Evolutionary conservation across 169 alveolate genomes (phyloP).

Genomic region (Plasmodium reichenowi): DNA sequence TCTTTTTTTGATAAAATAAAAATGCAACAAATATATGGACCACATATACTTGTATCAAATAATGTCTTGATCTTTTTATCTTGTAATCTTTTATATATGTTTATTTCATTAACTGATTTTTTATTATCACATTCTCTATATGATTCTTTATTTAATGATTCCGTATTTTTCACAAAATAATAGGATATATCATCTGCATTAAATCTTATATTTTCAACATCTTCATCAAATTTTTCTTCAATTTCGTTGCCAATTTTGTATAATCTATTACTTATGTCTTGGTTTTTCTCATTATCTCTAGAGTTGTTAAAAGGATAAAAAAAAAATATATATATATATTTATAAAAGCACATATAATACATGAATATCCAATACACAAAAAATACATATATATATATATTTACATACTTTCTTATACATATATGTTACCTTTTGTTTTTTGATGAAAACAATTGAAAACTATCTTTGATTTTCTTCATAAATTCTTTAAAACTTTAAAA

Average conservation of each 20-base stretch:
- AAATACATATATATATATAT: background rate
- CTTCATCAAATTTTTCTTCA: conserved; percentile 62
- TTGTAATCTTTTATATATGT: background rate
- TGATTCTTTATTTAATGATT: conserved; percentile 12
- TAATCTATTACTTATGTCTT: background rate
- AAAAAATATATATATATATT: conserved; percentile 14
- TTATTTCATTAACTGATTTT: conserved; percentile 1
- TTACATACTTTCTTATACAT: background rate
- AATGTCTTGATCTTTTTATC: conserved; percentile 21
- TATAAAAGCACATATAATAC: background rate
- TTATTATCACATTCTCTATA: background rate
- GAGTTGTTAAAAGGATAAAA: conserved; percentile 10
- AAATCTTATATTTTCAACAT: conserved; percentile 66
- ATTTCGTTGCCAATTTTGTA: conserved; percentile 53
- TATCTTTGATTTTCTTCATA: conserved; percentile 66
- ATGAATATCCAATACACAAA: no score
- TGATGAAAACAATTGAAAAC: conserved; percentile 52
- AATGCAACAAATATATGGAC: conserved; percentile 55
- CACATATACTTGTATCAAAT: conserved; percentile 45
- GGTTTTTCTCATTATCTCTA: conserved; percentile 11
- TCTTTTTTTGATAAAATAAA: conserved; percentile 43
- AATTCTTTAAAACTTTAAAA: conserved; percentile 15
- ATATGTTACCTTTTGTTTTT: conserved; percentile 35
- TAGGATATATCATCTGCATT: conserved; percentile 47
- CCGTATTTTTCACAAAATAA: conserved; percentile 44